Evolutionary conservation across 208 protist species (phyloP).

Genomic region (Leishmania martiniquensis): DNA sequence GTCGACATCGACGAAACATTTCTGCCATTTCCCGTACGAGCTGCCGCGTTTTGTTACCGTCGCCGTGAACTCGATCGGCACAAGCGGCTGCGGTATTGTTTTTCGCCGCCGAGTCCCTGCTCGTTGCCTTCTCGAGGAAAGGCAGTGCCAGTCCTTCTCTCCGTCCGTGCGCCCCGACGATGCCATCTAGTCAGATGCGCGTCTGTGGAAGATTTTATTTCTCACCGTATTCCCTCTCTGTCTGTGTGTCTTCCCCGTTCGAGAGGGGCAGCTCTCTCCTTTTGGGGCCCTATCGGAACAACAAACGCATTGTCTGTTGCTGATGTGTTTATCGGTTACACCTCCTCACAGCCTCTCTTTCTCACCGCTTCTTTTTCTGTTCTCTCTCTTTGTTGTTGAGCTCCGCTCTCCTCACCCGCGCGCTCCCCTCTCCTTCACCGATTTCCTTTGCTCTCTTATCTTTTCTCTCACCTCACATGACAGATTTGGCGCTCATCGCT

Average conservation of each 20-base stretch:
- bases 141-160: conserved; percentile 4
- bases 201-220: too few species aligned
- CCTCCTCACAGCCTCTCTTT: not conserved
- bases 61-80: not conserved
- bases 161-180: conserved; percentile 2
- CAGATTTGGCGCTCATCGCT: not conserved
- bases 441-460: too few species aligned
- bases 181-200: not conserved
- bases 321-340: not conserved
- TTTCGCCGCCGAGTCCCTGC: conserved; percentile 18
- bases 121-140: conserved; percentile 19
- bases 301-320: too few species aligned
- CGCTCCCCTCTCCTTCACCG: not conserved
- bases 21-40: not conserved
- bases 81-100: conserved; percentile 8
- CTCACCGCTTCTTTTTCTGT: not conserved
- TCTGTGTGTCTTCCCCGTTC: too few species aligned
- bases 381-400: too few species aligned
- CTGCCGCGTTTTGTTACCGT: not conserved
- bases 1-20: not conserved
- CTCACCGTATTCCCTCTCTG: not conserved
- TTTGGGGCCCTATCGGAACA: not conserved
- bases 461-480: too few species aligned
- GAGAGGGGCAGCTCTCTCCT: too few species aligned
- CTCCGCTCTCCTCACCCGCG: not conserved